Evolutionary conservation across 305 asterid species (phyloP).

Genomic region (Fraxinus latifolia): DNA sequence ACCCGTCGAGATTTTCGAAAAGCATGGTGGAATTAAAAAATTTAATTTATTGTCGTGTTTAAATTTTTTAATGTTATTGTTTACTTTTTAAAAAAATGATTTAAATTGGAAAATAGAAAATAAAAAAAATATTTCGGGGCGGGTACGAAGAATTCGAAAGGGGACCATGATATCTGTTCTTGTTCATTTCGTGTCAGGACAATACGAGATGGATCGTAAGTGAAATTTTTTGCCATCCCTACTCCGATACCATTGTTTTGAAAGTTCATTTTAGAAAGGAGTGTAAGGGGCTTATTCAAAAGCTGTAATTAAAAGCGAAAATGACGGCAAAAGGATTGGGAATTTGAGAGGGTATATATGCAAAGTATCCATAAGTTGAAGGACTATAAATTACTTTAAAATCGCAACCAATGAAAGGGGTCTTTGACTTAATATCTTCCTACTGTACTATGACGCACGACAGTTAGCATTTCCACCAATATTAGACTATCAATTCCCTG

Average conservation of each 20-base stretch:
- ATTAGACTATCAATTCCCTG: slow-evolving; percentile 19
- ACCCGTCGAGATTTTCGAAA: neutral
- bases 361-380: neutral
- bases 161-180: neutral
- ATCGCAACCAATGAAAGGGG: neutral
- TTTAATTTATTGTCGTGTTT: neutral
- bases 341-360: neutral
- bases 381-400: slow-evolving; percentile 7
- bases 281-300: neutral
- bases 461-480: slow-evolving; percentile 10
- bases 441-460: neutral
- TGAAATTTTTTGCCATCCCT: too few relatives aligned
- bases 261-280: neutral
- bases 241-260: neutral
- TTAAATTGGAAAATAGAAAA: neutral
- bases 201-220: neutral
- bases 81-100: too few relatives aligned
- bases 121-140: neutral
- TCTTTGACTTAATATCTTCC: slow-evolving; percentile 15
- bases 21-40: neutral
- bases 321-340: neutral
- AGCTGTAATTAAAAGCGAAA: neutral
- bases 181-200: neutral
- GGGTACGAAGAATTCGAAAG: too few relatives aligned
- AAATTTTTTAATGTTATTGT: too few relatives aligned